Evolutionary conservation across 495 filamentous ascomycete genomes (phyloP).

Genomic region (Aspergillus leporis): DNA sequence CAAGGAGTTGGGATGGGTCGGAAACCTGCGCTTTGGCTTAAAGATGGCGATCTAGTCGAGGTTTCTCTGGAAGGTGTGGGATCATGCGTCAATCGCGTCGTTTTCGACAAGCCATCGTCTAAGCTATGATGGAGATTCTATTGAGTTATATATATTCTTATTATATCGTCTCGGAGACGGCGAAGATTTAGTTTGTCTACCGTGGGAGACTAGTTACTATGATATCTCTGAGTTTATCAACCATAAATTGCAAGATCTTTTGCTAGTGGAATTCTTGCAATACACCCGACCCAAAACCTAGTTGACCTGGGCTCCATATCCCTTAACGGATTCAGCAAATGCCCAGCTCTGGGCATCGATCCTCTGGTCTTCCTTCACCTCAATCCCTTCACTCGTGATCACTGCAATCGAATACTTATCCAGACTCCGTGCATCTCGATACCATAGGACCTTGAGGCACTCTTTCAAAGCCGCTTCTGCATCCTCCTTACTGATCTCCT

Average conservation of each 20-base stretch:
- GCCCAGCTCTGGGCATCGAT: conserved; percentile 90
- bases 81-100: conserved; percentile 69
- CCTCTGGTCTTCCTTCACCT: conserved; percentile 77
- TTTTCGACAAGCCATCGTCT: conserved; percentile 56
- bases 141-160: background rate
- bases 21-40: conserved; percentile 73
- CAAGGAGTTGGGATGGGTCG: conserved; percentile 79
- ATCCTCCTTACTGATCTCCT: conserved; percentile 69
- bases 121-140: conserved; percentile 43
- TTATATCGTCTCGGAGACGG: background rate
- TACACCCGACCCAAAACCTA: conserved; percentile 31
- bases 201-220: background rate
- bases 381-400: conserved; percentile 77
- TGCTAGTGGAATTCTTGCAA: conserved; percentile 12
- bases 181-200: background rate
- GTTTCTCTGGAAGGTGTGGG: conserved; percentile 73
- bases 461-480: conserved; percentile 80
- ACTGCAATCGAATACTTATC: conserved; percentile 90
- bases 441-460: conserved; percentile 98
- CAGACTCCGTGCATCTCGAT: conserved; percentile 89
- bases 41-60: conserved; percentile 77
- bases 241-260: conserved; percentile 6
- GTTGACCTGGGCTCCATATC: conserved; percentile 69
- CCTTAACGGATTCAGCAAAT: conserved; percentile 84
- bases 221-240: background rate